Conservation (phyloP, 2,329 filamentous ascomycete species). For the Trichoderma lentiforme region DNA sequence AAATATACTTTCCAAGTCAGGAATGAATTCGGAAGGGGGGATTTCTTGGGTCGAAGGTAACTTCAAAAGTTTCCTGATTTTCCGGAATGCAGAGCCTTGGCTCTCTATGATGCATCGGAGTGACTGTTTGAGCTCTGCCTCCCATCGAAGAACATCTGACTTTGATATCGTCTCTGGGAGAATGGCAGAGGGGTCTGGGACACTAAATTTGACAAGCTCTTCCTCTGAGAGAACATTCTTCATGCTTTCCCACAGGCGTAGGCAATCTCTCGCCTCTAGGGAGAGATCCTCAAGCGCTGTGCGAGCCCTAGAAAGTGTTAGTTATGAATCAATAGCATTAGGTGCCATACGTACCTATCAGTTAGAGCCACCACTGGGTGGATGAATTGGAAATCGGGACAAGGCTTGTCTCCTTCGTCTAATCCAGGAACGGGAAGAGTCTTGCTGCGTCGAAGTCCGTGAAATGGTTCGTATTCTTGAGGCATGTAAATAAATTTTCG, state of each 20-base stretch:
- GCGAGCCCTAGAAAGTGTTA: background rate
- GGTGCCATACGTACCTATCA: constrained; percentile 42
- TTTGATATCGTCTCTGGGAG: constrained; percentile 59
- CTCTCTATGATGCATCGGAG: constrained; percentile 61
- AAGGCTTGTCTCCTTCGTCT: constrained; percentile 33
- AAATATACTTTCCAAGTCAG: constrained; percentile 30
- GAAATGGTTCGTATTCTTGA: constrained; percentile 46
- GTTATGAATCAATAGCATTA: background rate
- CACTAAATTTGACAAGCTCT: background rate
- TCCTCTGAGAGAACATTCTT: background rate
- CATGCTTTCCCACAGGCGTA: constrained; percentile 1
- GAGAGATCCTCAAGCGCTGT: constrained; percentile 13
- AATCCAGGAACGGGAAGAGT: constrained; percentile 45
- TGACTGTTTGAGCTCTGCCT: constrained; percentile 54
- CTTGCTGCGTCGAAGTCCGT: constrained; percentile 45
- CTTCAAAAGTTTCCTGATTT: constrained; percentile 45
- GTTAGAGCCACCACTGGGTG: constrained; percentile 65
- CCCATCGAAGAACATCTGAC: constrained; percentile 64
- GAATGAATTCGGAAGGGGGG: background rate
- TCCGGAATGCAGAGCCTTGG: constrained; percentile 39
- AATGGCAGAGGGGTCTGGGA: background rate
- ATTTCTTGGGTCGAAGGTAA: background rate
- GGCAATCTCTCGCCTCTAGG: constrained; percentile 15
- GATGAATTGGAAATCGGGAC: constrained; percentile 53
- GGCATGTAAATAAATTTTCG: constrained; percentile 69